Conservation (phyloP, 2,329 filamentous ascomycete genomes). For the Fusarium continuum region DNA sequence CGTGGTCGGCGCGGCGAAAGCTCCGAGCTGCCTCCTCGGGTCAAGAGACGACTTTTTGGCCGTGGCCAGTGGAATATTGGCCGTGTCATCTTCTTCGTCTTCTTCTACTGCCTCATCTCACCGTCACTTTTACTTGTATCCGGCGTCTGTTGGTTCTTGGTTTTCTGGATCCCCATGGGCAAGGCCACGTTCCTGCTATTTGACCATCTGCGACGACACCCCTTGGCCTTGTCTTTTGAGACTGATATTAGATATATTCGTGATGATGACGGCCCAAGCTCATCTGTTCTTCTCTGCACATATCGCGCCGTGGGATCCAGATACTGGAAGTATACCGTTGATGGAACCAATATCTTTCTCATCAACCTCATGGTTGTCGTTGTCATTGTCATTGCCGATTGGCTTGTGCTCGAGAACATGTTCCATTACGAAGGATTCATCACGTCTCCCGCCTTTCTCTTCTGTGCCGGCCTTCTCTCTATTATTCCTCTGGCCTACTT, state of each 20-base stretch:
- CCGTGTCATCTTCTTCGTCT: constrained; percentile 92
- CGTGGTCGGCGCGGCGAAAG: constrained; percentile 62
- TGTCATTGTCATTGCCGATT: constrained; percentile 94
- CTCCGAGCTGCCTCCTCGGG: constrained; percentile 48
- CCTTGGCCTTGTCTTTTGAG: constrained; percentile 91
- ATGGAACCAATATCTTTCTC: constrained; percentile 98
- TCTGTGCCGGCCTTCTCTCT: constrained; percentile 83
- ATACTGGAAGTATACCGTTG: constrained; percentile 99
- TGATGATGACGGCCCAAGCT: constrained; percentile 74
- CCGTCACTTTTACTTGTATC: constrained; percentile 88
- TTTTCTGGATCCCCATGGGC: constrained; percentile 99
- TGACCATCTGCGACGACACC: constrained; percentile 90
- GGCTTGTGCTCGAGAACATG: constrained; percentile 76
- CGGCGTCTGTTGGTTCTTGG: constrained; percentile 90
- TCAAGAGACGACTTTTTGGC: constrained; percentile 90
- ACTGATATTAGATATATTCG: constrained; percentile 82
- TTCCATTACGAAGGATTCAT: constrained; percentile 76
- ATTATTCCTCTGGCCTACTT: constrained; percentile 98
- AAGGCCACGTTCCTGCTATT: constrained; percentile 91
- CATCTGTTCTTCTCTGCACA: constrained; percentile 92
- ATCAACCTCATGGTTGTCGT: constrained; percentile 96
- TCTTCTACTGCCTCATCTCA: constrained; percentile 93
- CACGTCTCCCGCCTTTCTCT: constrained; percentile 86
- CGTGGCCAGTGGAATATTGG: constrained; percentile 96
- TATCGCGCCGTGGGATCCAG: constrained; percentile 93